Evolutionary conservation across 805 yeast species (phyloP).

Genomic region (Candida vaughaniae): DNA sequence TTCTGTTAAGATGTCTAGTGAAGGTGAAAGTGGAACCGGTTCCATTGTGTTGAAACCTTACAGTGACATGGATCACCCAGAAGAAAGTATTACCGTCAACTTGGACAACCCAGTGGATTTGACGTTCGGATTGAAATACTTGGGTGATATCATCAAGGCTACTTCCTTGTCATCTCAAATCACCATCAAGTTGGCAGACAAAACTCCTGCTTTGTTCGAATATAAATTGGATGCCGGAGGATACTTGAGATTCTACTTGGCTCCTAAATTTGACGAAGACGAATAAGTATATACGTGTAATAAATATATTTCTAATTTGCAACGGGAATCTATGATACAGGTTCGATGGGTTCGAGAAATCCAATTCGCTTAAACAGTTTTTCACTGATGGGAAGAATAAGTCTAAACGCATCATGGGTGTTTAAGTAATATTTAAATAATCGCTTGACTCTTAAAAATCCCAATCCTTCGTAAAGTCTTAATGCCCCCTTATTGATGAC

Average conservation of each 20-base stretch:
- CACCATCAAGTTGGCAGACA: slow-evolving; percentile 82
- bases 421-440: slow-evolving; percentile 85
- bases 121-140: slow-evolving; percentile 88
- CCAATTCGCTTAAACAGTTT: slow-evolving; percentile 49
- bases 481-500: slow-evolving; percentile 74
- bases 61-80: slow-evolving; percentile 78
- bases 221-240: slow-evolving; percentile 85
- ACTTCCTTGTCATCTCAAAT: slow-evolving; percentile 73
- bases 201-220: slow-evolving; percentile 92
- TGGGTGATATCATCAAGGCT: slow-evolving; percentile 90
- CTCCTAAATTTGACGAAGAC: slow-evolving; percentile 96
- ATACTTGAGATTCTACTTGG: slow-evolving; percentile 90
- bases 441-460: slow-evolving; percentile 72
- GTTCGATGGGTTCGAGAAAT: slow-evolving; percentile 6
- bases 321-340: too few species aligned
- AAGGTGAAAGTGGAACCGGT: slow-evolving; percentile 91
- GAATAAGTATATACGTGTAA: slow-evolving; percentile 37
- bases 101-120: slow-evolving; percentile 84
- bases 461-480: slow-evolving; percentile 67
- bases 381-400: slow-evolving; percentile 76
- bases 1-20: slow-evolving; percentile 82
- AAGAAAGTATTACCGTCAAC: slow-evolving; percentile 69
- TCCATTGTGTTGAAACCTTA: slow-evolving; percentile 81
- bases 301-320: too few species aligned
- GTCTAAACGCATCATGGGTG: slow-evolving; percentile 88